phyloP scores from a whole-genome alignment of 805 yeast genomes.

The Wickerhamiella australiensis region DNA sequence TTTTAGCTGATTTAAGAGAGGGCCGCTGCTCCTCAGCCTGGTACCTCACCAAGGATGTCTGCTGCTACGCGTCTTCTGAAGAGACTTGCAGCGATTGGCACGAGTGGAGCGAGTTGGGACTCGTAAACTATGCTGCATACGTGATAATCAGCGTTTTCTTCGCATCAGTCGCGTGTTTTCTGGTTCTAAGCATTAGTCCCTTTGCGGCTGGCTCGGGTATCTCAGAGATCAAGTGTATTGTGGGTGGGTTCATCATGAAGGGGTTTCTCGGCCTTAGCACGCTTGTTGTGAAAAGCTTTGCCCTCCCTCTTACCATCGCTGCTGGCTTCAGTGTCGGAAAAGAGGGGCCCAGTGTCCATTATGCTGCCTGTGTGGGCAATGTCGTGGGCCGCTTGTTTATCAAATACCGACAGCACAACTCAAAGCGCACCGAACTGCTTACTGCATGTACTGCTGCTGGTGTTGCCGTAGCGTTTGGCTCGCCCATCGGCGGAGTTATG shows the following conservation, averaged over 20 bases:
- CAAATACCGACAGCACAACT: constrained; percentile 28
- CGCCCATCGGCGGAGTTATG: constrained; percentile 66
- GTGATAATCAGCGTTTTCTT: constrained; percentile 47
- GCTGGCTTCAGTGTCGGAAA: constrained; percentile 91
- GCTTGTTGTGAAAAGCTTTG: constrained; percentile 58
- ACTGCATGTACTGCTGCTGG: constrained; percentile 96
- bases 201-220: constrained; percentile 96
- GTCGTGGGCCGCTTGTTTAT: constrained; percentile 48
- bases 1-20: constrained; percentile 62
- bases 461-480: constrained; percentile 81
- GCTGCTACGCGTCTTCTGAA: constrained; percentile 57
- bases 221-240: constrained; percentile 89
- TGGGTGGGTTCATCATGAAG: constrained; percentile 72
- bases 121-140: constrained; percentile 42
- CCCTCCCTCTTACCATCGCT: constrained; percentile 82
- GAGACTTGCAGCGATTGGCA: constrained; percentile 54
- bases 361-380: constrained; percentile 92
- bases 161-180: constrained; percentile 50
- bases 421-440: constrained; percentile 43
- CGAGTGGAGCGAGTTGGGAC: constrained; percentile 42
- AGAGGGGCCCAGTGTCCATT: constrained; percentile 97
- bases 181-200: constrained; percentile 67
- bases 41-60: constrained; percentile 60
- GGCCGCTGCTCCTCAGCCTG: constrained; percentile 68
- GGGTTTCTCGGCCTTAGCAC: constrained; percentile 70